Evolutionary conservation across 164 flowering plant species (phyloP).

Genomic region (Nymphaea colorata): DNA sequence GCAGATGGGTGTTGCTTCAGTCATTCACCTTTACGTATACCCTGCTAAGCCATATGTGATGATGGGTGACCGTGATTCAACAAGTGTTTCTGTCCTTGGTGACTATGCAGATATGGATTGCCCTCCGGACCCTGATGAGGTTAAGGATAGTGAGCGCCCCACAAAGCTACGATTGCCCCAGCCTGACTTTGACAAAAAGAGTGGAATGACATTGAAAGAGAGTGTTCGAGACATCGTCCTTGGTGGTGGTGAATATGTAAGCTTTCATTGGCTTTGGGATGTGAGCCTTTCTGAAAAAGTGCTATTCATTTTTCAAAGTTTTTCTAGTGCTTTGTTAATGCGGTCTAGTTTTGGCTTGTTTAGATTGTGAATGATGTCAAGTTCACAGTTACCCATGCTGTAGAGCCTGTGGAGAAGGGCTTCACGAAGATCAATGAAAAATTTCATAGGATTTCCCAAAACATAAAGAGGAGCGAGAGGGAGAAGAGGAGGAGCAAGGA

Average conservation of each 20-base stretch:
- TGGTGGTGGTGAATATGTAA: constrained; percentile 90
- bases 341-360: not conserved
- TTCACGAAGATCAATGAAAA: constrained; percentile 69
- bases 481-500: constrained; percentile 59
- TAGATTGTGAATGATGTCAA: constrained; percentile 94
- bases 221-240: constrained; percentile 86
- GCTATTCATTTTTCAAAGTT: not conserved
- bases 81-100: constrained; percentile 80
- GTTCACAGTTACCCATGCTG: constrained; percentile 86
- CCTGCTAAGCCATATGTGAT: constrained; percentile 85
- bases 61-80: constrained; percentile 67
- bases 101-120: constrained; percentile 85
- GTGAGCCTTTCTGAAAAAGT: not conserved
- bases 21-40: constrained; percentile 87
- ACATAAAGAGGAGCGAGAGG: constrained; percentile 69
- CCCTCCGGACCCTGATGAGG: constrained; percentile 93
- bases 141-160: constrained; percentile 91
- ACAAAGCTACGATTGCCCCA: constrained; percentile 86
- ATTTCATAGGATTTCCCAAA: constrained; percentile 69
- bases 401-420: constrained; percentile 88
- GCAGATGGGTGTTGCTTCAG: constrained; percentile 97
- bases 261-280: constrained; percentile 10
- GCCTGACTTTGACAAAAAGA: constrained; percentile 44
- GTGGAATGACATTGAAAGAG: constrained; percentile 73
- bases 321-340: not conserved